A percentile compares a stretch with the other conserved stretches of the same genome.
Conservation (phyloP, 2,329 filamentous ascomycete genomes). For the Paradendryphiella salina region DNA sequence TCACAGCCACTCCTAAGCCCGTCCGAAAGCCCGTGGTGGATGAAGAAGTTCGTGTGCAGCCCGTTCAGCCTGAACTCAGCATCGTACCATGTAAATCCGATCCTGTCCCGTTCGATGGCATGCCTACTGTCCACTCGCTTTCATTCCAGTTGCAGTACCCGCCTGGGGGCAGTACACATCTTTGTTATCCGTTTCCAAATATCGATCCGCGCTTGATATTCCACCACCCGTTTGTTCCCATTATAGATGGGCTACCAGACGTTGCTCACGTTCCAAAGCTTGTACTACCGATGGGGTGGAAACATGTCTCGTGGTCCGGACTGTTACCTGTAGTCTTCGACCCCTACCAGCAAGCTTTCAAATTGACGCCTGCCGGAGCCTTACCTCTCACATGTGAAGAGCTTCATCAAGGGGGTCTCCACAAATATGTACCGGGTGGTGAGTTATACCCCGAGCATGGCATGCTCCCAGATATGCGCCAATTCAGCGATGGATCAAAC, state of each 20-base stretch:
- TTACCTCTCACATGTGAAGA: slow-evolving; percentile 27
- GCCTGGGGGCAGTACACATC: slow-evolving; percentile 23
- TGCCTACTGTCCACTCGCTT: slow-evolving; percentile 8
- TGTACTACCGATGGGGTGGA: slow-evolving; percentile 18
- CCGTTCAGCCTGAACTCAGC: neutral
- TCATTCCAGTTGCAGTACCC: slow-evolving; percentile 26
- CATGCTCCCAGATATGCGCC: slow-evolving; percentile 8
- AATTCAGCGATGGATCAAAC: slow-evolving; percentile 21
- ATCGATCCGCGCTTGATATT: slow-evolving; percentile 22
- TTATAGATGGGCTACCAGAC: slow-evolving; percentile 21
- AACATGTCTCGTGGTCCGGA: slow-evolving; percentile 20
- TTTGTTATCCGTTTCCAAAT: slow-evolving; percentile 20
- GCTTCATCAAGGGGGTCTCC: slow-evolving; percentile 18
- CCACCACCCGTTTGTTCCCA: slow-evolving; percentile 12
- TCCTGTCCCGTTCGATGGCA: neutral
- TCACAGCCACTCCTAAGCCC: neutral
- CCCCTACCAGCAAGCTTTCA: slow-evolving; percentile 23
- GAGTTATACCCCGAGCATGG: slow-evolving; percentile 21
- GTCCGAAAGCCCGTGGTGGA: neutral
- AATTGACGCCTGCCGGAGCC: slow-evolving; percentile 25
- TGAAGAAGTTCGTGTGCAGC: neutral
- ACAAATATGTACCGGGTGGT: slow-evolving; percentile 24
- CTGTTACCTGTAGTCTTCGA: slow-evolving; percentile 25
- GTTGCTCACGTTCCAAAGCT: slow-evolving; percentile 5
- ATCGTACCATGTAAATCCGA: slow-evolving; percentile 6